Conservation (phyloP, 257 asterid species). For the Nicotiana tabacum region DNA sequence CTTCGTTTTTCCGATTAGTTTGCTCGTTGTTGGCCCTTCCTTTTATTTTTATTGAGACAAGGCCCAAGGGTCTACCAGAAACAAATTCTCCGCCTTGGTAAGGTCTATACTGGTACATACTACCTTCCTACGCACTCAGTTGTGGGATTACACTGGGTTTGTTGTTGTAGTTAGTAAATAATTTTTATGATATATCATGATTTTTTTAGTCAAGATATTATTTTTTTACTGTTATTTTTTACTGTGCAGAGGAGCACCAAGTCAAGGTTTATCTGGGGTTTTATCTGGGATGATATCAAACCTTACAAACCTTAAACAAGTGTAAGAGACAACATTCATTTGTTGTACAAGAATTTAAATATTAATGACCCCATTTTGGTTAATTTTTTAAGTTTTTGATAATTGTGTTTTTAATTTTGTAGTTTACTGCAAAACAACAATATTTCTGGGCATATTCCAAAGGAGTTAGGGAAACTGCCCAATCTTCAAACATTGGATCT, state of each 20-base stretch:
- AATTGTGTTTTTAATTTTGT: slow-evolving; percentile 5
- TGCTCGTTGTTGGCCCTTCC: no score
- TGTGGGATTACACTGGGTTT: no score
- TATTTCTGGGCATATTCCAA: slow-evolving; percentile 77
- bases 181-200: no score
- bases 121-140: no score
- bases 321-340: slow-evolving; percentile 41
- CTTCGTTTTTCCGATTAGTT: no score
- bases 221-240: background rate
- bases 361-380: background rate
- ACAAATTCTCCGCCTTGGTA: no score
- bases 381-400: background rate
- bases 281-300: slow-evolving; percentile 73
- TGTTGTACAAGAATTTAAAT: background rate
- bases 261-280: slow-evolving; percentile 91
- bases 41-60: no score
- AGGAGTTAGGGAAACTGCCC: slow-evolving; percentile 66
- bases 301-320: slow-evolving; percentile 91
- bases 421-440: slow-evolving; percentile 85
- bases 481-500: slow-evolving; percentile 85
- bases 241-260: slow-evolving; percentile 79
- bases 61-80: no score
- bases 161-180: no score
- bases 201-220: no score
- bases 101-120: no score